These are phyloP conservation scores for Penicillium fuscoglaucum DNA, from an alignment of 2,329 filamentous ascomycete genomes.

Conservation along the genomic window DNA sequence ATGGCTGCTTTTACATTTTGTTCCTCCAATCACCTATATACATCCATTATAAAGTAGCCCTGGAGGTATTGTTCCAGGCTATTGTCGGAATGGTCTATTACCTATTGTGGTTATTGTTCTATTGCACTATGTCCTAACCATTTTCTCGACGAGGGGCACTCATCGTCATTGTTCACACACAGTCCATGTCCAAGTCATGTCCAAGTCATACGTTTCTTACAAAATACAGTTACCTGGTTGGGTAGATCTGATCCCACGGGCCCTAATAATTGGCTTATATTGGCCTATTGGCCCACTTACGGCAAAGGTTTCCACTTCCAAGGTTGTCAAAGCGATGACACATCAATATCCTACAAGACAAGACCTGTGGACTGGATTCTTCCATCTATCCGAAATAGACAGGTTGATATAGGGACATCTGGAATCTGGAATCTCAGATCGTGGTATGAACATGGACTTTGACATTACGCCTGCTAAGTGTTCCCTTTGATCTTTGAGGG, in stretches of 20 bases:
- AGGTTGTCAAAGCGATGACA: background rate
- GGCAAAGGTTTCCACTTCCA: background rate
- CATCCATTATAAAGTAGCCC: too few relatives aligned
- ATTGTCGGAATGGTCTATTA: background rate
- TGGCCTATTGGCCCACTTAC: background rate
- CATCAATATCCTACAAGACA: background rate
- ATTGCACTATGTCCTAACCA: background rate
- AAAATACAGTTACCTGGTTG: background rate
- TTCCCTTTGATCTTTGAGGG: conserved; percentile 8
- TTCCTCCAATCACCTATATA: too few relatives aligned
- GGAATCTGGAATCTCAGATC: background rate
- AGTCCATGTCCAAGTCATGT: too few relatives aligned
- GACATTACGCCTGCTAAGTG: background rate
- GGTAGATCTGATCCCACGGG: background rate
- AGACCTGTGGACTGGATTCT: background rate
- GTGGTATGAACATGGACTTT: background rate
- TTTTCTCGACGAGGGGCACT: background rate
- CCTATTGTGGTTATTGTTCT: background rate
- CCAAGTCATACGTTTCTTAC: background rate
- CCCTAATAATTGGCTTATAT: background rate
- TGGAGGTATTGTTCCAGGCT: too few relatives aligned
- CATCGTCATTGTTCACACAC: background rate
- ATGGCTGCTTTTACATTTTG: background rate
- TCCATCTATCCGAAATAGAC: background rate
- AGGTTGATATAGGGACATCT: too few relatives aligned